Conservation (phyloP, 2,329 filamentous ascomycete genomes). For the Claviceps fusiformis region DNA sequence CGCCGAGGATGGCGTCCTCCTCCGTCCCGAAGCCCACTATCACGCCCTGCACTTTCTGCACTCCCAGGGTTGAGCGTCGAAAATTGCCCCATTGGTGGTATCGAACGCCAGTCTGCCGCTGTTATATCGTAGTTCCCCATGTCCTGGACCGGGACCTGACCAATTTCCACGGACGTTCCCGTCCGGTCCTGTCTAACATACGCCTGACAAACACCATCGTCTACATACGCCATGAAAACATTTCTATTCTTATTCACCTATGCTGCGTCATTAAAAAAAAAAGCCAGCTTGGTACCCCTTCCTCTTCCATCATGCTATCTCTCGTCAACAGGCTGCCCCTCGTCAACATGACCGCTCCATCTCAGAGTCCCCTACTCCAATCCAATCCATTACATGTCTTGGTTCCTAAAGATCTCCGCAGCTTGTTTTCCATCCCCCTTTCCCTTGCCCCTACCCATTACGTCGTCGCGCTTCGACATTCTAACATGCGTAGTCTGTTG, state of each 20-base stretch:
- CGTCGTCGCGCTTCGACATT: neutral
- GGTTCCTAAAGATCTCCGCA: neutral
- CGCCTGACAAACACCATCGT: too few species aligned
- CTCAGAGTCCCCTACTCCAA: neutral
- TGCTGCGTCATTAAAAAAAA: neutral
- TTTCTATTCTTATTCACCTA: neutral
- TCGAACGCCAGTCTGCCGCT: neutral
- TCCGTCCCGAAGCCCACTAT: constrained; percentile 10
- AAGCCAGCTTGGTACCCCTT: neutral
- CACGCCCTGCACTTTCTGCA: constrained; percentile 18
- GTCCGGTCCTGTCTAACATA: too few species aligned
- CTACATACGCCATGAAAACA: neutral
- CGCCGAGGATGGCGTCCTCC: constrained; percentile 10
- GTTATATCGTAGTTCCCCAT: neutral
- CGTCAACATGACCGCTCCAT: neutral
- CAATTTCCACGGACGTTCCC: too few species aligned
- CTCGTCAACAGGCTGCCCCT: too few species aligned
- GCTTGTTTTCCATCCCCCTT: neutral
- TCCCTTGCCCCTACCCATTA: neutral
- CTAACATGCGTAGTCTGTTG: neutral
- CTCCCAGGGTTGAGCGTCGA: constrained; percentile 13
- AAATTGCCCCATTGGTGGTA: neutral
- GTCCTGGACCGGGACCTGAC: too few species aligned
- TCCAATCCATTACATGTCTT: neutral
- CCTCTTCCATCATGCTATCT: too few species aligned